Percentiles rank a stretch among this genome's conserved stretches.
Evolutionary conservation across 2,329 filamentous ascomycete genomes (phyloP).

Genomic region (Hypoxylon sp.): DNA sequence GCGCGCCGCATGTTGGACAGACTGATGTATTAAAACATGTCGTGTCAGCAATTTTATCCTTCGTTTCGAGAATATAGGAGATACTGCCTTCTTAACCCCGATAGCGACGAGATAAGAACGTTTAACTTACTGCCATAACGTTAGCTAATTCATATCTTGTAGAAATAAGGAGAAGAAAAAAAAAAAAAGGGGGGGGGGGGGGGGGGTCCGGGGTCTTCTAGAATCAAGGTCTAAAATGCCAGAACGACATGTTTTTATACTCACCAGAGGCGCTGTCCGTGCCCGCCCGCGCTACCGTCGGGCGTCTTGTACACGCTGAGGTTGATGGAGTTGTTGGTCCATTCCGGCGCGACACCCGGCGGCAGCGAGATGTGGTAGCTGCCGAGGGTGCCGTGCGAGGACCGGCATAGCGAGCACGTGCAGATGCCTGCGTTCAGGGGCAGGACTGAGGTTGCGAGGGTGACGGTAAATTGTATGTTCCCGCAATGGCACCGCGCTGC

Average conservation of each 20-base stretch:
- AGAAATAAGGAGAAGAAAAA: too few species aligned
- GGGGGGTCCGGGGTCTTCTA: too few species aligned
- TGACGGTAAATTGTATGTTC: constrained; percentile 60
- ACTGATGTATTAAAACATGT: constrained; percentile 38
- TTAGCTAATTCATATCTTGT: too few species aligned
- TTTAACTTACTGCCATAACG: too few species aligned
- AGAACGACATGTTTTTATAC: too few species aligned
- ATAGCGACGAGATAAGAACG: too few species aligned
- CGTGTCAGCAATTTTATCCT: too few species aligned
- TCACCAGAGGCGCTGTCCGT: constrained; percentile 56
- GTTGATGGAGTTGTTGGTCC: constrained; percentile 55
- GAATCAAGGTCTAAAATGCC: too few species aligned
- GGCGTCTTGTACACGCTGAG: constrained; percentile 57
- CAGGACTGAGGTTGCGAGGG: constrained; percentile 57
- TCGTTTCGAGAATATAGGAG: too few species aligned
- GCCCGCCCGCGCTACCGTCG: constrained; percentile 30
- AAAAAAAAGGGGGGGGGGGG: too few species aligned
- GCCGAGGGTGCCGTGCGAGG: constrained; percentile 60
- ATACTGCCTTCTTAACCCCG: too few species aligned
- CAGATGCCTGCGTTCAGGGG: constrained; percentile 63
- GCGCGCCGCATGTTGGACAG: constrained; percentile 62
- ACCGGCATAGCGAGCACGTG: constrained; percentile 63
- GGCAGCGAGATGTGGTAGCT: constrained; percentile 61
- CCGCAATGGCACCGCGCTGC: constrained; percentile 64
- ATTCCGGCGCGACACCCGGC: constrained; percentile 55